Evolutionary conservation across 495 filamentous ascomycete genomes (phyloP).

Genomic region (Penicillium canescens): DNA sequence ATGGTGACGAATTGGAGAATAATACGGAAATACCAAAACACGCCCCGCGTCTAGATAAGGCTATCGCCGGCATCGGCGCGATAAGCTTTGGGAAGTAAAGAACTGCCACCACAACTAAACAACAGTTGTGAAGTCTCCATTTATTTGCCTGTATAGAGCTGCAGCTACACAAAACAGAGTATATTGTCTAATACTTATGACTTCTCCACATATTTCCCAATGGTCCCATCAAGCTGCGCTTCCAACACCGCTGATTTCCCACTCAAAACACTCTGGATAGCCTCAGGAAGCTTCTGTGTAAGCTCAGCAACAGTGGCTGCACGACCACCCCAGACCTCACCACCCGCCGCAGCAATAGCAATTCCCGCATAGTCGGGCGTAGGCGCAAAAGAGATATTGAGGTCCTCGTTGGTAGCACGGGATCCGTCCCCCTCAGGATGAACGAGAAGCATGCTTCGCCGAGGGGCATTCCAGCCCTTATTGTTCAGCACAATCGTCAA

Average conservation of each 20-base stretch:
- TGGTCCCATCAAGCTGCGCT: slow-evolving; percentile 48
- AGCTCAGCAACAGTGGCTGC: slow-evolving; percentile 65
- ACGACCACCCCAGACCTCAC: slow-evolving; percentile 68
- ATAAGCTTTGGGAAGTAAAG: slow-evolving; percentile 15
- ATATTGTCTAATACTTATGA: background rate
- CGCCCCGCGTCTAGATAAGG: slow-evolving; percentile 41
- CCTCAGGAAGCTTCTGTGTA: slow-evolving; percentile 58
- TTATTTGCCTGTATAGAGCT: no score
- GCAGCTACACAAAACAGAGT: no score
- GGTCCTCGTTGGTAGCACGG: slow-evolving; percentile 76
- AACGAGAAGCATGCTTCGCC: slow-evolving; percentile 72
- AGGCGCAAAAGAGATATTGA: slow-evolving; percentile 88
- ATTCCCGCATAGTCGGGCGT: slow-evolving; percentile 90
- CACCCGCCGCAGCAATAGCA: slow-evolving; percentile 84
- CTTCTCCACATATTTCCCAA: slow-evolving; percentile 40
- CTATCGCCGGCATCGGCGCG: slow-evolving; percentile 43
- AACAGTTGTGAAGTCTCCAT: no score
- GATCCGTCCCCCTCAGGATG: slow-evolving; percentile 81
- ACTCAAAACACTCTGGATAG: slow-evolving; percentile 64
- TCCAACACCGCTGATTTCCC: slow-evolving; percentile 71
- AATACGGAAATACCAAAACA: slow-evolving; percentile 11
- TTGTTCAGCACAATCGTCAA: slow-evolving; percentile 94
- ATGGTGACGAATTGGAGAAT: no score
- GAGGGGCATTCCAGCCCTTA: slow-evolving; percentile 89
- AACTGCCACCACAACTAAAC: no score